Evolutionary conservation across 352 stramenopile genomes (phyloP).

Genomic region (Pythium brassicae): DNA sequence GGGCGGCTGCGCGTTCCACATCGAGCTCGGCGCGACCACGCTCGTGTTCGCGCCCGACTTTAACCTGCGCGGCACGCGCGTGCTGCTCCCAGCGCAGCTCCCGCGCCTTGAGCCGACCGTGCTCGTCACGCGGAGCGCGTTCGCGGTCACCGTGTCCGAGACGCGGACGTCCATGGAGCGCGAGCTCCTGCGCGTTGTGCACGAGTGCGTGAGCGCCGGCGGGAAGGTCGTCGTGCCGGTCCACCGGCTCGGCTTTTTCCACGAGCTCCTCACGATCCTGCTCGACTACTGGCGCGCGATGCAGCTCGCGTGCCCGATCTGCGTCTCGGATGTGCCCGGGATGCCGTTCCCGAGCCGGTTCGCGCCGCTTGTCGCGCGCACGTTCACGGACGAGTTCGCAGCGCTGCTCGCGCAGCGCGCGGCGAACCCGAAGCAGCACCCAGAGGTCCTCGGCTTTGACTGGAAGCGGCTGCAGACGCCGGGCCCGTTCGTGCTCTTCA

Average conservation of each 20-base stretch:
- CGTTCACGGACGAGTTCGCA: slow-evolving; percentile 47
- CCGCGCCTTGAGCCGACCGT: slow-evolving; percentile 53
- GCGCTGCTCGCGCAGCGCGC: slow-evolving; percentile 25
- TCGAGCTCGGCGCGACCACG: slow-evolving; percentile 68
- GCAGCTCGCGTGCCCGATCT: slow-evolving; percentile 53
- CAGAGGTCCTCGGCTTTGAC: slow-evolving; percentile 47
- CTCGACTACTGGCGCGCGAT: slow-evolving; percentile 72
- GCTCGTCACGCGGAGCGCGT: slow-evolving; percentile 66
- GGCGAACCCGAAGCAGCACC: slow-evolving; percentile 8
- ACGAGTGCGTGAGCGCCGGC: slow-evolving; percentile 66
- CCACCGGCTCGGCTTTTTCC: slow-evolving; percentile 73
- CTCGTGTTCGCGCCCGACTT: slow-evolving; percentile 80
- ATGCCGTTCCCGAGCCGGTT: slow-evolving; percentile 62
- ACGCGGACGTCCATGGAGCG: slow-evolving; percentile 77
- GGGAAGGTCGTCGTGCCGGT: slow-evolving; percentile 86
- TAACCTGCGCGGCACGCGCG: slow-evolving; percentile 64
- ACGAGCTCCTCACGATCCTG: slow-evolving; percentile 73
- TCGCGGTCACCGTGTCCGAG: slow-evolving; percentile 81
- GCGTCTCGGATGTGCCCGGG: slow-evolving; percentile 39
- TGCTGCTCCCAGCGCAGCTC: slow-evolving; percentile 67
- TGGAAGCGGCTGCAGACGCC: slow-evolving; percentile 64
- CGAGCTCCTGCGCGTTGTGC: slow-evolving; percentile 72
- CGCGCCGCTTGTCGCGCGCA: slow-evolving; percentile 52
- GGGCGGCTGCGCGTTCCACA: slow-evolving; percentile 70
- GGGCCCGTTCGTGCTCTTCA: slow-evolving; percentile 76